phyloP scores from a whole-genome alignment of 129 eudicot species.

The Centrapalus pauciflorus region DNA sequence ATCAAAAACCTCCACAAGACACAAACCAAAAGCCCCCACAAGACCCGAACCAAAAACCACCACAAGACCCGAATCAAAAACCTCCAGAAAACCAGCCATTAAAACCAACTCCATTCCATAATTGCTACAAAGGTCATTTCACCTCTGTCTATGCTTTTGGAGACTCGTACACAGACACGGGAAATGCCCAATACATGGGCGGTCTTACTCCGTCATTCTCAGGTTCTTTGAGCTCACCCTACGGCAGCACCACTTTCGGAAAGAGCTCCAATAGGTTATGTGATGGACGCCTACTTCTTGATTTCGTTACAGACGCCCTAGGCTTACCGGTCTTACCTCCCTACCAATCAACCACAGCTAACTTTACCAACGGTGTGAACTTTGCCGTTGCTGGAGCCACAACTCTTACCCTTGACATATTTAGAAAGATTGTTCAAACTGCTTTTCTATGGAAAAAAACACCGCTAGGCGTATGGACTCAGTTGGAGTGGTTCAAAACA shows the following conservation, averaged over 20 bases:
- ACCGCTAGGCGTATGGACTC: constrained; percentile 33
- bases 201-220: constrained; percentile 11
- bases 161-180: constrained; percentile 57
- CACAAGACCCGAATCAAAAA: background rate
- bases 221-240: constrained; percentile 24
- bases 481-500: constrained; percentile 41
- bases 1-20: background rate
- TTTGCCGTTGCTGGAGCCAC: constrained; percentile 50
- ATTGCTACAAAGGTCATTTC: constrained; percentile 31
- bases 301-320: constrained; percentile 43
- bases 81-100: background rate
- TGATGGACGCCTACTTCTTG: constrained; percentile 41
- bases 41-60: background rate
- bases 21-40: background rate
- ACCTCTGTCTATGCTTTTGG: constrained; percentile 47
- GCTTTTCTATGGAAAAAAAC: constrained; percentile 27
- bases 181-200: constrained; percentile 43
- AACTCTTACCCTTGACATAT: constrained; percentile 22
- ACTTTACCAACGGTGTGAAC: constrained; percentile 31
- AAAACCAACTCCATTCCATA: constrained; percentile 12
- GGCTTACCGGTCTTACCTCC: constrained; percentile 43
- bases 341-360: constrained; percentile 28
- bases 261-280: constrained; percentile 28
- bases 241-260: constrained; percentile 32
- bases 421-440: constrained; percentile 10